Conservation (phyloP, 202 grass and related monocot genomes). For the Setaria viridis region DNA sequence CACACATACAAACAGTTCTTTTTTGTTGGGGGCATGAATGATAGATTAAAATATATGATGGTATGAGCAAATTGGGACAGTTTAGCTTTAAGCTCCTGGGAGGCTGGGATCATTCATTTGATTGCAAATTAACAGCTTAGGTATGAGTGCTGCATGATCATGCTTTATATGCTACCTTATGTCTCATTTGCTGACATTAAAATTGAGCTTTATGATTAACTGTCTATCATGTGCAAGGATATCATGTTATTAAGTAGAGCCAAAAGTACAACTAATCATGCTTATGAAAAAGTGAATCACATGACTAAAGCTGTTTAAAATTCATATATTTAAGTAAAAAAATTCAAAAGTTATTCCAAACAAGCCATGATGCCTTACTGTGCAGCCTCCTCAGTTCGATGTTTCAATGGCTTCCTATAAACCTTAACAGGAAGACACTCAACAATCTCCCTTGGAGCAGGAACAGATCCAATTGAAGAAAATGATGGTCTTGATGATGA, state of each 20-base stretch:
- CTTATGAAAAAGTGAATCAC: conserved; percentile 5
- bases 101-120: neutral
- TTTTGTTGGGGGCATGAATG: neutral
- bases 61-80: neutral
- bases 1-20: conserved; percentile 19
- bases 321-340: conserved; percentile 22
- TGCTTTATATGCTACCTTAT: neutral
- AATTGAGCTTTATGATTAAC: conserved; percentile 18
- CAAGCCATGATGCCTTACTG: conserved; percentile 64
- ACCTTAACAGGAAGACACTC: conserved; percentile 88
- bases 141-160: neutral
- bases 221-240: neutral
- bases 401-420: conserved; percentile 73
- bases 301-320: conserved; percentile 19
- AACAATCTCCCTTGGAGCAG: conserved; percentile 85
- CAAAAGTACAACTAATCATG: neutral
- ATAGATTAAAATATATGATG: conserved; percentile 23
- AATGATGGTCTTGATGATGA: conserved; percentile 83
- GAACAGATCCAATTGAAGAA: conserved; percentile 93
- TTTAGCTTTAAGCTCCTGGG: neutral
- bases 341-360: conserved; percentile 5
- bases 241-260: neutral
- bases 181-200: neutral
- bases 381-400: conserved; percentile 64
- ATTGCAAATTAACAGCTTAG: neutral